phyloP scores from a whole-genome alignment of 192 early-diverging fungal species.

The Powellomyces hirtus region DNA sequence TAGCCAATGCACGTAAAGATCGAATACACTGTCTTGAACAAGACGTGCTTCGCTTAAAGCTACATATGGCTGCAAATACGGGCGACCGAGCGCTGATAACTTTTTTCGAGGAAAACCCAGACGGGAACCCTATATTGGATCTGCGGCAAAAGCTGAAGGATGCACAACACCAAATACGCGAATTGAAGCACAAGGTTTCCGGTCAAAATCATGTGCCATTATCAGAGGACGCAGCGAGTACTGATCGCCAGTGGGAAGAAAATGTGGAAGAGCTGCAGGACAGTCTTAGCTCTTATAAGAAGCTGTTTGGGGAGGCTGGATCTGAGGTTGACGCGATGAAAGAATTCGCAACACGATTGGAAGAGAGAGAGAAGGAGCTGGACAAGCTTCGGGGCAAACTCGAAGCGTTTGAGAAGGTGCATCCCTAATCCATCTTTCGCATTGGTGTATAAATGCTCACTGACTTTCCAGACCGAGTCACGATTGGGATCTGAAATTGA shows the following conservation, averaged over 20 bases:
- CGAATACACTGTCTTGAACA: conserved; percentile 44
- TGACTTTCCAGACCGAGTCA: conserved; percentile 54
- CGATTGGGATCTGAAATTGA: conserved; percentile 66
- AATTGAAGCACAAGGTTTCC: background rate
- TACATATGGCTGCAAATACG: conserved; percentile 33
- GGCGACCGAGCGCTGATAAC: conserved; percentile 36
- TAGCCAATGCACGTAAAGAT: conserved; percentile 46
- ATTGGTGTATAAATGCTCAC: too few relatives aligned
- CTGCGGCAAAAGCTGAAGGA: conserved; percentile 30
- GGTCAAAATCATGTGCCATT: background rate
- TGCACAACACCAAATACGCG: background rate
- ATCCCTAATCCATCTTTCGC: too few relatives aligned
- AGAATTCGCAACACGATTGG: background rate
- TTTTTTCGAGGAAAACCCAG: conserved; percentile 41
- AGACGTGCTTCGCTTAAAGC: conserved; percentile 43
- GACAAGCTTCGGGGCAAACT: background rate
- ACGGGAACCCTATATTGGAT: conserved; percentile 32
- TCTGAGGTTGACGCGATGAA: background rate
- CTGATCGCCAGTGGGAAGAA: conserved; percentile 49
- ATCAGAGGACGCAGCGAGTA: background rate
- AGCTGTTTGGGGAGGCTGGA: conserved; percentile 42
- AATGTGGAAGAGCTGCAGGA: conserved; percentile 48
- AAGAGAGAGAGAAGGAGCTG: background rate
- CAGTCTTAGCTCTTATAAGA: conserved; percentile 54
- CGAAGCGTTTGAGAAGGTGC: conserved; percentile 7